phyloP scores from a whole-genome alignment of 2,329 filamentous ascomycete genomes.

The Beauveria rudraprayagi region DNA sequence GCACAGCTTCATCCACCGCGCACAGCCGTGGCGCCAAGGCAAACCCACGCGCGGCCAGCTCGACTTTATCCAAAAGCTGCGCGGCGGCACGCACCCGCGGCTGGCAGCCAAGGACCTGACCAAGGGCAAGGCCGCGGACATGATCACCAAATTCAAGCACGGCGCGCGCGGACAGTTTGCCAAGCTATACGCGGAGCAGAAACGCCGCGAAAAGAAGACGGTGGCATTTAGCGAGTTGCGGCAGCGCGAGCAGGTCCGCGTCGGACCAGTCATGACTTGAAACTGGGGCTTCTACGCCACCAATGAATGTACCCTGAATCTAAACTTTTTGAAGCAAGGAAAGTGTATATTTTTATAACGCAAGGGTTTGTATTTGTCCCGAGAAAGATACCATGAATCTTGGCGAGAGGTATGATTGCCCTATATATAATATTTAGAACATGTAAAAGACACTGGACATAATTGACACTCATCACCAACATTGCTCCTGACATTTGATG shows the following conservation, averaged over 20 bases:
- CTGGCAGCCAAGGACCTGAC: constrained; percentile 47
- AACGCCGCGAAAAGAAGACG: constrained; percentile 33
- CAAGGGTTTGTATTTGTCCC: neutral
- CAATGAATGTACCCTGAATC: neutral
- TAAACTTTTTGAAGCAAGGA: neutral
- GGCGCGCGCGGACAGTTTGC: constrained; percentile 62
- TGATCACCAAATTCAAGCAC: constrained; percentile 87
- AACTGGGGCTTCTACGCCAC: too few relatives aligned
- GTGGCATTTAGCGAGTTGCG: constrained; percentile 31
- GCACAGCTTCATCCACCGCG: constrained; percentile 55
- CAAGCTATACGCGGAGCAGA: constrained; percentile 43
- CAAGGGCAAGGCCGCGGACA: constrained; percentile 76
- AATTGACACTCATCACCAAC: too few relatives aligned
- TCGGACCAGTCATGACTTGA: constrained; percentile 41
- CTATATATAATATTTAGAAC: neutral
- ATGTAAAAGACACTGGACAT: neutral
- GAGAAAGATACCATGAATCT: neutral
- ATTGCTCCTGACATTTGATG: too few relatives aligned
- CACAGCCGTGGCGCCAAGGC: constrained; percentile 60
- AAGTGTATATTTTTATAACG: neutral
- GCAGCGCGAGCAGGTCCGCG: constrained; percentile 43
- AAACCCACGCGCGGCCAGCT: constrained; percentile 61
- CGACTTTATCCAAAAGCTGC: constrained; percentile 59
- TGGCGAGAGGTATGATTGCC: neutral
- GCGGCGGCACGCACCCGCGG: constrained; percentile 42